Percentiles rank a stretch among this genome's conserved stretches.
phyloP scores from a whole-genome alignment of 768 basidiomycete genomes.

The Pulveroboletus sp. region DNA sequence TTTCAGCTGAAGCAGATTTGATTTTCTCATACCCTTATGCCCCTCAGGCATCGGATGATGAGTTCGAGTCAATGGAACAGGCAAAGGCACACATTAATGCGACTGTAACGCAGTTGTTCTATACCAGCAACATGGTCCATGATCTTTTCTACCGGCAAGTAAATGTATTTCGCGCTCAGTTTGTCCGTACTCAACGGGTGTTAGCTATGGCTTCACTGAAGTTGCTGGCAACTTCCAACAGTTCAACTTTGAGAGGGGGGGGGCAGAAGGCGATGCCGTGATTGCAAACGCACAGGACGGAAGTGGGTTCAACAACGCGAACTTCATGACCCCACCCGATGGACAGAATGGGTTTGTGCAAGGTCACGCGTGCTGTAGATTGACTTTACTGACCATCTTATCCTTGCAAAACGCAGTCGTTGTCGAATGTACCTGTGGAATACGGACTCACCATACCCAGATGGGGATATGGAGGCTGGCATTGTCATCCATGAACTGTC shows the following conservation, averaged over 20 bases:
- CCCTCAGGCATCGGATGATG: conserved; percentile 51
- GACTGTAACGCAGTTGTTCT: conserved; percentile 86
- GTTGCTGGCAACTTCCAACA: conserved; percentile 95
- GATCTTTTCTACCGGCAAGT: conserved; percentile 71
- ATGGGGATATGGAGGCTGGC: conserved; percentile 94
- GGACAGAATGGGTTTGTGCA: conserved; percentile 63
- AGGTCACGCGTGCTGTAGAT: not conserved
- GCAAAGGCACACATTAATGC: conserved; percentile 83
- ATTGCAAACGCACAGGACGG: conserved; percentile 96
- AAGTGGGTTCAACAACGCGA: conserved; percentile 86
- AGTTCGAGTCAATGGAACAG: conserved; percentile 54
- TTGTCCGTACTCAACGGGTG: conserved; percentile 6
- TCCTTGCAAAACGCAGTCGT: conserved; percentile 31
- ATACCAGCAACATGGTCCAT: conserved; percentile 76
- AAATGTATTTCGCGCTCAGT: not conserved
- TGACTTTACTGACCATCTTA: not conserved
- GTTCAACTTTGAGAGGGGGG: conserved; percentile 91
- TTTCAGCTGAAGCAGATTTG: conserved; percentile 4
- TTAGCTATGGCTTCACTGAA: conserved; percentile 89
- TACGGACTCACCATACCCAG: conserved; percentile 82
- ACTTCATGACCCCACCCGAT: conserved; percentile 84
- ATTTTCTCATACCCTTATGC: conserved; percentile 74
- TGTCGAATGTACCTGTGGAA: conserved; percentile 99
- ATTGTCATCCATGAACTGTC: conserved; percentile 90
- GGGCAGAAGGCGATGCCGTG: conserved; percentile 81